Evolutionary conservation across 1,284 basidiomycete genomes (phyloP).

Genomic region (Trichosporon asahii): DNA sequence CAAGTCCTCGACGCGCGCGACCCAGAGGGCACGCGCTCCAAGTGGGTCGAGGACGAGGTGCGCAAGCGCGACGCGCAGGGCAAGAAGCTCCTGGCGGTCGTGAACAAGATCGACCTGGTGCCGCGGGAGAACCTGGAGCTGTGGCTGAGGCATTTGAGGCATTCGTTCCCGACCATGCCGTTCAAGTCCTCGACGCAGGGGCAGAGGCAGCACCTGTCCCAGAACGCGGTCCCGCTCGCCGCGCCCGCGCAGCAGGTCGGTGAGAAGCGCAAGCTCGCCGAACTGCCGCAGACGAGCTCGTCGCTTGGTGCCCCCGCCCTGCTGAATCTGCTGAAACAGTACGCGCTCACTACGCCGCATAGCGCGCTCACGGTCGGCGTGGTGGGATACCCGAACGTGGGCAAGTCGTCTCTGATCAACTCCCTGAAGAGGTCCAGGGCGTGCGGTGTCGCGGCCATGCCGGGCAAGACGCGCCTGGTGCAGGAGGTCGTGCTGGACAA

Average conservation of each 20-base stretch:
- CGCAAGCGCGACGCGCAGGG: conserved; percentile 75
- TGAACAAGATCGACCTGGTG: conserved; percentile 93
- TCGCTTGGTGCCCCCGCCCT: conserved; percentile 59
- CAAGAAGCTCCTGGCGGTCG: conserved; percentile 80
- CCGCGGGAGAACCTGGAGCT: conserved; percentile 81
- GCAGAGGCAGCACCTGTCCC: conserved; percentile 72
- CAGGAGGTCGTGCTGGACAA: conserved; percentile 92
- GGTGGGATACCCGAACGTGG: conserved; percentile 96
- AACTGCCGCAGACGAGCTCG: conserved; percentile 65
- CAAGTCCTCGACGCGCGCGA: conserved; percentile 78
- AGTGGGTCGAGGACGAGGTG: conserved; percentile 86
- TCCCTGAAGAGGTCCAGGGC: conserved; percentile 86
- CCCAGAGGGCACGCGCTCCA: conserved; percentile 81
- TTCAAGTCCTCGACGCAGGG: conserved; percentile 82
- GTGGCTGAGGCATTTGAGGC: conserved; percentile 86
- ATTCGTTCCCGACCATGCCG: conserved; percentile 87
- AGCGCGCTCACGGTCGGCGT: conserved; percentile 84
- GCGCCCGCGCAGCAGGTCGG: conserved; percentile 39
- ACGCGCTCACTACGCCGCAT: conserved; percentile 65
- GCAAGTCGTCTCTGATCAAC: conserved; percentile 94
- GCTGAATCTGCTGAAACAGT: conserved; percentile 85
- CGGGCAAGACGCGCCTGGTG: conserved; percentile 92
- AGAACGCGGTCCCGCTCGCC: conserved; percentile 44
- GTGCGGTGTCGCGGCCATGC: conserved; percentile 85
- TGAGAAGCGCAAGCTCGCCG: conserved; percentile 48